Percentiles rank a stretch among this genome's conserved stretches.
phyloP scores from a whole-genome alignment of 371 early-diverging fungal genomes.

The Sporodiniella umbellata region DNA sequence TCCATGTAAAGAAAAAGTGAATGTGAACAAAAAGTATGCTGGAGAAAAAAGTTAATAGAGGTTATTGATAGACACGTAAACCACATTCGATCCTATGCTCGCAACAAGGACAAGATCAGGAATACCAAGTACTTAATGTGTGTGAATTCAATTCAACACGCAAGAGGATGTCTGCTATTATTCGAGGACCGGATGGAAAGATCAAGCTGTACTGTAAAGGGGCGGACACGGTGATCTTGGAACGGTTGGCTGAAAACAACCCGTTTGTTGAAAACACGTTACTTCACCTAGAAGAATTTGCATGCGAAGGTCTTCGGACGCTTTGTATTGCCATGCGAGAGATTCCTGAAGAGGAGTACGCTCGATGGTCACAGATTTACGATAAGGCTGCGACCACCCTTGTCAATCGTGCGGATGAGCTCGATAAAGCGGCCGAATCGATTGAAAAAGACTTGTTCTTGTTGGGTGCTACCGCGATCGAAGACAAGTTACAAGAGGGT shows the following conservation, averaged over 20 bases:
- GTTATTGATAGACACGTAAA: slow-evolving; percentile 68
- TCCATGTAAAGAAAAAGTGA: slow-evolving; percentile 35
- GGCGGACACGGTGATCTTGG: slow-evolving; percentile 97
- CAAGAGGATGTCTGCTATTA: slow-evolving; percentile 94
- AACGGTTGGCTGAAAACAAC: slow-evolving; percentile 77
- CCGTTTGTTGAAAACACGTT: slow-evolving; percentile 77
- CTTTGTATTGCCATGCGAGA: slow-evolving; percentile 93
- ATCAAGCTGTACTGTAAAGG: slow-evolving; percentile 97
- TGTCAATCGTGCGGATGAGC: slow-evolving; percentile 79
- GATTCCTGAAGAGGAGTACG: slow-evolving; percentile 86
- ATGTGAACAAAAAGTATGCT: no score
- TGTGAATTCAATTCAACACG: slow-evolving; percentile 97
- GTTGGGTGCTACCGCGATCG: slow-evolving; percentile 98
- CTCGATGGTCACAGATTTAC: slow-evolving; percentile 78
- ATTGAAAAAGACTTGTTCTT: slow-evolving; percentile 91
- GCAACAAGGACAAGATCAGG: slow-evolving; percentile 61
- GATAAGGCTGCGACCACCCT: slow-evolving; percentile 88
- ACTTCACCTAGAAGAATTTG: slow-evolving; percentile 83
- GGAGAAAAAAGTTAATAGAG: no score
- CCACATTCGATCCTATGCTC: slow-evolving; percentile 82
- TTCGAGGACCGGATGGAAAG: slow-evolving; percentile 86
- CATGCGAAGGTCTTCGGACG: slow-evolving; percentile 89
- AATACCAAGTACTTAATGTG: slow-evolving; percentile 88
- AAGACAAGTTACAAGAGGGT: slow-evolving; percentile 97
- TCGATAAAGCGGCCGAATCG: slow-evolving; percentile 90